These are phyloP conservation scores for Auricularia cornea DNA, from an alignment of 768 basidiomycete species.

Conservation along the genomic window DNA sequence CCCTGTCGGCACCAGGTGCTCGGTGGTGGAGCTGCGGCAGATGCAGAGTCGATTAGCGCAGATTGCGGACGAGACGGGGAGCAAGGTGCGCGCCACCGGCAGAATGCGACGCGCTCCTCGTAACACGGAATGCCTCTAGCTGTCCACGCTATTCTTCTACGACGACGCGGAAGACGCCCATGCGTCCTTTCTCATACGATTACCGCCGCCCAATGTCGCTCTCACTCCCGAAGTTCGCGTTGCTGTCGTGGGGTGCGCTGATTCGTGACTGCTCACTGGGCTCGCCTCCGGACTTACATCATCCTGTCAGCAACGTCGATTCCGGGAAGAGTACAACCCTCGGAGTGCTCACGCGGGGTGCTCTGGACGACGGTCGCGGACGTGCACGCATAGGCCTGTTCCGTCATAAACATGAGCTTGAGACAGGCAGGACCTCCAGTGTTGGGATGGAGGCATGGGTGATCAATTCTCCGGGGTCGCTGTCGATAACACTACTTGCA, in stretches of 20 bases:
- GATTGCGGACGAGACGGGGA: conserved; percentile 68
- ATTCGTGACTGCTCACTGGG: conserved; percentile 26
- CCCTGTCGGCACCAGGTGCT: conserved; percentile 47
- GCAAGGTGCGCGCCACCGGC: conserved; percentile 38
- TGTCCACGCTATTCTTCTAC: conserved; percentile 45
- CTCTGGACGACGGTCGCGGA: conserved; percentile 73
- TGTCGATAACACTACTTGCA: conserved; percentile 19
- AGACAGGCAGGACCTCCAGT: conserved; percentile 89
- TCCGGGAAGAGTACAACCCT: conserved; percentile 92
- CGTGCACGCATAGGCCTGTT: conserved; percentile 83
- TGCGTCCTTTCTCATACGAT: conserved; percentile 52
- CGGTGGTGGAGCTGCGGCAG: conserved; percentile 42
- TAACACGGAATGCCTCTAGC: conserved; percentile 26
- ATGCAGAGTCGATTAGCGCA: conserved; percentile 37
- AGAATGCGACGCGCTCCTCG: not conserved
- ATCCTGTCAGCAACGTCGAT: conserved; percentile 23
- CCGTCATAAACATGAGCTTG: conserved; percentile 95
- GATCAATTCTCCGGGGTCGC: not conserved
- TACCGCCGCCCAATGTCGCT: conserved; percentile 69
- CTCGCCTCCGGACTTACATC: not conserved
- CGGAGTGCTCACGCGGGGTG: conserved; percentile 90
- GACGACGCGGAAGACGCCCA: conserved; percentile 41
- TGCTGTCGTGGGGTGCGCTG: conserved; percentile 92
- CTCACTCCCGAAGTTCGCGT: conserved; percentile 88
- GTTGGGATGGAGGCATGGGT: conserved; percentile 87